phyloP scores from a whole-genome alignment of 2,329 filamentous ascomycete genomes.

The Clarireedia hainanense region DNA sequence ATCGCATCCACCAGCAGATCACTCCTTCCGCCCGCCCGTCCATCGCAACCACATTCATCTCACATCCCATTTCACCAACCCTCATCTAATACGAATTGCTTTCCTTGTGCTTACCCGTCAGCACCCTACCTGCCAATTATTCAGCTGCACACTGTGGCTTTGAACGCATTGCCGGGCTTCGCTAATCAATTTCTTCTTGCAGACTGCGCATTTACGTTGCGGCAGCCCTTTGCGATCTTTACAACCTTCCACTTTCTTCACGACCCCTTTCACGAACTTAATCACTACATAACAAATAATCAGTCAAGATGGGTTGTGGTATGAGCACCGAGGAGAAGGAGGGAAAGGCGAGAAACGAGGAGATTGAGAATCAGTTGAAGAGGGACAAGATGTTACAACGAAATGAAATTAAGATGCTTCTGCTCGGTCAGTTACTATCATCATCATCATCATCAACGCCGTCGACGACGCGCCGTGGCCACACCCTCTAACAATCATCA shows the following conservation, averaged over 20 bases:
- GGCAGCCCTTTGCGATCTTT: constrained; percentile 10
- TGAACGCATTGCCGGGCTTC: neutral
- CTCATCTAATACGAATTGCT: neutral
- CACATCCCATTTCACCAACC: neutral
- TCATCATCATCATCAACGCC: neutral
- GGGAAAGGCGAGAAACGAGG: constrained; percentile 99
- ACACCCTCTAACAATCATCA: constrained; percentile 12
- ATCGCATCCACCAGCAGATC: neutral
- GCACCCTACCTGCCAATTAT: neutral
- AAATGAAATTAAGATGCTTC: constrained; percentile 99
- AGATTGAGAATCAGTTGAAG: constrained; percentile 99
- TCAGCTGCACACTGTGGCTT: neutral
- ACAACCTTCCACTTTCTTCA: neutral
- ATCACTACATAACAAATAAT: constrained; percentile 11
- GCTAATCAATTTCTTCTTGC: constrained; percentile 4
- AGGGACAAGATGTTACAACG: constrained; percentile 97
- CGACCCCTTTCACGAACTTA: constrained; percentile 6
- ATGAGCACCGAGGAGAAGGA: constrained; percentile 99
- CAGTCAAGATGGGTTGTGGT: constrained; percentile 91
- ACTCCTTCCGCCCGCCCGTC: neutral
- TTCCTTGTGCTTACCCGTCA: neutral
- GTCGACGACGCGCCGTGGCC: neutral
- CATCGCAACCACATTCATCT: neutral
- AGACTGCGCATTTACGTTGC: constrained; percentile 55
- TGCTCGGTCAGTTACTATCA: constrained; percentile 64